Evolutionary conservation across 148 eudicot species (phyloP).

Genomic region (Cornus florida): DNA sequence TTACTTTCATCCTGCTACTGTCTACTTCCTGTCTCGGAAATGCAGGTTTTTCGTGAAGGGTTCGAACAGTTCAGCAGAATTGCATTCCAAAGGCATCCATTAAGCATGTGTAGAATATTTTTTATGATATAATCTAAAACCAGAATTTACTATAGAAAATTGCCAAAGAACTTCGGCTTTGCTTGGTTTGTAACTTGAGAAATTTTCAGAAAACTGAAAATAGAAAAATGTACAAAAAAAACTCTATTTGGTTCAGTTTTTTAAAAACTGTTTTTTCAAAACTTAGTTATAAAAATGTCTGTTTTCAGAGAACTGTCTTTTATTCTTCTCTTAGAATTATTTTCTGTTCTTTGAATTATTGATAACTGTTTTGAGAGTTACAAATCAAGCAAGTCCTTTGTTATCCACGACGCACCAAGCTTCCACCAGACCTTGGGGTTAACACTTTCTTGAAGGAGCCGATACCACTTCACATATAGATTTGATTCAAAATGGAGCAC

Average conservation of each 20-base stretch:
- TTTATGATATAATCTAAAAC: slow-evolving; percentile 17
- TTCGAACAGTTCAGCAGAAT: background rate
- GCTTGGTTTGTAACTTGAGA: no score
- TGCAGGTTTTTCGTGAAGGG: background rate
- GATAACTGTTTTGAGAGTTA: no score
- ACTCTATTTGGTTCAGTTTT: no score
- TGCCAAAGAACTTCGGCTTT: slow-evolving; percentile 29
- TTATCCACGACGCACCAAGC: slow-evolving; percentile 55
- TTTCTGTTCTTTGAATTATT: no score
- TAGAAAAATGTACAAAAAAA: no score
- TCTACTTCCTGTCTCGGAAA: background rate
- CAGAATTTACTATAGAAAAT: slow-evolving; percentile 25
- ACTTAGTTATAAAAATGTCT: no score
- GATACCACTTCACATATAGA: background rate
- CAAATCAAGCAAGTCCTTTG: slow-evolving; percentile 7
- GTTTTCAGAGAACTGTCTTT: no score
- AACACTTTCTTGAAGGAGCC: slow-evolving; percentile 28
- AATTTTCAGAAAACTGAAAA: no score
- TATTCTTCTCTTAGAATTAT: no score
- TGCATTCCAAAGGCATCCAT: background rate
- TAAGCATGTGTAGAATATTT: background rate
- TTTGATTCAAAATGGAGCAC: slow-evolving; percentile 14
- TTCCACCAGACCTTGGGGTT: slow-evolving; percentile 46
- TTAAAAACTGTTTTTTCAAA: no score
- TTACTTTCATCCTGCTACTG: background rate